A percentile compares a stretch with the other conserved stretches of the same genome.
phyloP scores from a whole-genome alignment of 352 stramenopile species.

The Saprolegnia parasitica region DNA sequence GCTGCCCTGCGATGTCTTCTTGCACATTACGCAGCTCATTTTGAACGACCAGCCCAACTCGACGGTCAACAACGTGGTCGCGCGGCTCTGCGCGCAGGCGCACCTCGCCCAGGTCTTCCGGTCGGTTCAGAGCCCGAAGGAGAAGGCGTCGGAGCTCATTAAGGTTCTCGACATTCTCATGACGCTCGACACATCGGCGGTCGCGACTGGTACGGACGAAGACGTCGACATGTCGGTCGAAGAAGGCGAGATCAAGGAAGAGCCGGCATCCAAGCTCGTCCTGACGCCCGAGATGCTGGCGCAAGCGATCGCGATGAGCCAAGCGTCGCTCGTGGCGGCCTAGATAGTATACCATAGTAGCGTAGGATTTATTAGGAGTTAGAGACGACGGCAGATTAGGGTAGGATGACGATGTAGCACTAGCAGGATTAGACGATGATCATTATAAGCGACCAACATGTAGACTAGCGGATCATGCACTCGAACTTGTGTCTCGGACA shows the following conservation, averaged over 20 bases:
- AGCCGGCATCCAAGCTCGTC: neutral
- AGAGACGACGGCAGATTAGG: neutral
- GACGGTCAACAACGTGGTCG: constrained; percentile 31
- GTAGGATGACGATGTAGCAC: constrained; percentile 5
- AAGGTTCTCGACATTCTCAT: constrained; percentile 33
- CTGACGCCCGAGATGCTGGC: constrained; percentile 10
- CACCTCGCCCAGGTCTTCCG: constrained; percentile 44
- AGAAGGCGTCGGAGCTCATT: constrained; percentile 34
- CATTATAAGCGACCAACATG: constrained; percentile 5
- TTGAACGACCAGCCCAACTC: constrained; percentile 29
- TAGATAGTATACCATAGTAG: constrained; percentile 15
- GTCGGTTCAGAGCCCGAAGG: constrained; percentile 26
- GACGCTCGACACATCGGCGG: constrained; percentile 13
- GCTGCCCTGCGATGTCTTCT: constrained; percentile 38
- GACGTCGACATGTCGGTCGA: constrained; percentile 13
- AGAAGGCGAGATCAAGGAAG: constrained; percentile 20
- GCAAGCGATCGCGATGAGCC: constrained; percentile 1
- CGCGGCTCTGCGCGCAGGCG: constrained; percentile 37
- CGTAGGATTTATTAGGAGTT: neutral
- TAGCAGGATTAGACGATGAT: neutral
- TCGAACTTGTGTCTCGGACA: neutral
- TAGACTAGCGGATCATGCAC: neutral
- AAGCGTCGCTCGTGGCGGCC: constrained; percentile 9
- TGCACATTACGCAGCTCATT: constrained; percentile 40
- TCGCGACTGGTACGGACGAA: neutral